Conservation (phyloP, 208 protist genomes). For the Phytomonas francai region DNA sequence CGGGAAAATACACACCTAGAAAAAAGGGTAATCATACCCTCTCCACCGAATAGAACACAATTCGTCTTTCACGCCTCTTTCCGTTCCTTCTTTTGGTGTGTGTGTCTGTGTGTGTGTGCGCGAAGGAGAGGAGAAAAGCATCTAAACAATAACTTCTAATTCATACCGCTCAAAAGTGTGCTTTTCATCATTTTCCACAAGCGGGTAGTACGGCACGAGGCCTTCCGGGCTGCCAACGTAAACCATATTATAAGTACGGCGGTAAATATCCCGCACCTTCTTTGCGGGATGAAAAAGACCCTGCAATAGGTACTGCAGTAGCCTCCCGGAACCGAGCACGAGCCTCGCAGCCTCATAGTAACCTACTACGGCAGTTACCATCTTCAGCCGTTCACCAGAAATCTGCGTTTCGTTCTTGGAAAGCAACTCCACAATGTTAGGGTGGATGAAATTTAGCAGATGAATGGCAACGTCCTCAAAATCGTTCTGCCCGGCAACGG, state of each 20-base stretch:
- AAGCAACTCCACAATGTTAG: constrained; percentile 99
- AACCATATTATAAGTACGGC: constrained; percentile 99
- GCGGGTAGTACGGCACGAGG: constrained; percentile 93
- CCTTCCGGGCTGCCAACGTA: constrained; percentile 96
- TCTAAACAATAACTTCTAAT: constrained; percentile 67
- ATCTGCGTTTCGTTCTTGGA: constrained; percentile 81
- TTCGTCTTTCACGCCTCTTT: too few relatives aligned
- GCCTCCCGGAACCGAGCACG: constrained; percentile 87
- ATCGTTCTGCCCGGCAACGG: constrained; percentile 62
- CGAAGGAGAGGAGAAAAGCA: too few relatives aligned
- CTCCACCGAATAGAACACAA: too few relatives aligned
- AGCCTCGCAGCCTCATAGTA: constrained; percentile 97
- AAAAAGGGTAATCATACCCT: too few relatives aligned
- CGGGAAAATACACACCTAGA: too few relatives aligned
- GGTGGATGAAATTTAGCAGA: constrained; percentile 99
- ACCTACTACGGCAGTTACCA: constrained; percentile 94
- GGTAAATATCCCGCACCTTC: constrained; percentile 98
- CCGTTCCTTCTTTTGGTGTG: too few relatives aligned
- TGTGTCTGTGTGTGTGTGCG: too few relatives aligned
- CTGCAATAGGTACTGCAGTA: constrained; percentile 95
- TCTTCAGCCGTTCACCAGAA: constrained; percentile 76
- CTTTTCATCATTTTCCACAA: constrained; percentile 46
- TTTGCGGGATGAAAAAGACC: constrained; percentile 98
- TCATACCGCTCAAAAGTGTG: constrained; percentile 65
- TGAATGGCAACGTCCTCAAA: constrained; percentile 95